Conservation (phyloP, 768 basidiomycete genomes). For the Kwoniella sp. region DNA sequence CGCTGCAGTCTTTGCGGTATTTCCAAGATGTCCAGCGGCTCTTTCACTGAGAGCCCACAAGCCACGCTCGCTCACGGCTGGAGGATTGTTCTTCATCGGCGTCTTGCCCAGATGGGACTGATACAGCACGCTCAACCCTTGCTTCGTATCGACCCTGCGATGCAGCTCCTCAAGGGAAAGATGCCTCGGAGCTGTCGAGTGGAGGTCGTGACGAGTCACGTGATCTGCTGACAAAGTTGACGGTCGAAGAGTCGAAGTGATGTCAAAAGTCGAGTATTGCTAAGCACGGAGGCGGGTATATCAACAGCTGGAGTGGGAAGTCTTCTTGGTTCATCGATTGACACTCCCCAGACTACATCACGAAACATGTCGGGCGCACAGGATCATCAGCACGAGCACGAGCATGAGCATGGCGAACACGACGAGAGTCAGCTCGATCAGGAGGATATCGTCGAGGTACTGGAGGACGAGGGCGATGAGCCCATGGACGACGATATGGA, state of each 20-base stretch:
- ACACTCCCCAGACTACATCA: neutral
- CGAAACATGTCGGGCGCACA: neutral
- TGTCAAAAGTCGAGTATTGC: neutral
- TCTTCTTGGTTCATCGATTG: neutral
- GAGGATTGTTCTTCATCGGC: too few species aligned
- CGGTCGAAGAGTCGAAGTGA: neutral
- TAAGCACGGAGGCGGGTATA: too few species aligned
- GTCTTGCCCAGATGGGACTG: too few species aligned
- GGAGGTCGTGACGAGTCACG: neutral
- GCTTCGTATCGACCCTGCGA: too few species aligned
- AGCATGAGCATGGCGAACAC: constrained; percentile 18
- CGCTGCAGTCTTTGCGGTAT: too few species aligned
- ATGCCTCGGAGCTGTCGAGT: too few species aligned
- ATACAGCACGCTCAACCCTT: too few species aligned
- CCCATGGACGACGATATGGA: too few species aligned
- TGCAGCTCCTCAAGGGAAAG: too few species aligned
- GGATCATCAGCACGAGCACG: constrained; percentile 16
- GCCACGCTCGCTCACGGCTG: too few species aligned
- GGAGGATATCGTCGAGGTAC: constrained; percentile 37
- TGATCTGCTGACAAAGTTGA: constrained; percentile 7
- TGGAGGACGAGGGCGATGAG: constrained; percentile 29
- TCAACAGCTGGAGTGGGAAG: neutral
- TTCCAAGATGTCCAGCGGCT: too few species aligned
- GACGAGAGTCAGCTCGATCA: constrained; percentile 18
- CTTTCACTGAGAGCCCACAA: too few species aligned